These are phyloP conservation scores for Candida hispaniensis DNA, from an alignment of 805 yeast genomes.

Conservation along the genomic window DNA sequence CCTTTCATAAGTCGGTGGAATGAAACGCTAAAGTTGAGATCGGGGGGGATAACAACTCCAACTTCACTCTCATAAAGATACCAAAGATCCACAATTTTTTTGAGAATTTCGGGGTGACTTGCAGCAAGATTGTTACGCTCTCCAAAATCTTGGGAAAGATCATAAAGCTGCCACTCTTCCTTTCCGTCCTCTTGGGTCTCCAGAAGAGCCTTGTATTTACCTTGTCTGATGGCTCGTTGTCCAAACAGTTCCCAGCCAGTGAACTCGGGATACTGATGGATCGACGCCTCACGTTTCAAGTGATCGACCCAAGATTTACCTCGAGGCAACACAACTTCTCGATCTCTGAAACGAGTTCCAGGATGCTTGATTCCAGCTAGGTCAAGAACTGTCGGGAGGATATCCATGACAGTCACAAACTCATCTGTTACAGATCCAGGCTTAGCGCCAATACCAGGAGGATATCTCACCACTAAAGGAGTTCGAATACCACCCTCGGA, in stretches of 20 bases:
- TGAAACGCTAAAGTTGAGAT: constrained; percentile 5
- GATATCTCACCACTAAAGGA: constrained; percentile 41
- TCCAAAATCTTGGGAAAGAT: constrained; percentile 37
- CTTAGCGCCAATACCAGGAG: constrained; percentile 26
- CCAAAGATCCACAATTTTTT: constrained; percentile 40
- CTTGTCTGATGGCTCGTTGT: constrained; percentile 45
- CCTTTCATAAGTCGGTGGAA: too few relatives aligned
- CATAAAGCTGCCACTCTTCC: constrained; percentile 35
- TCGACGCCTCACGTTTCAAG: constrained; percentile 25
- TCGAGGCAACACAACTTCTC: constrained; percentile 34
- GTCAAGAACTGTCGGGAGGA: constrained; percentile 45
- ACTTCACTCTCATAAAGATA: constrained; percentile 36
- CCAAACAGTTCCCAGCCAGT: constrained; percentile 49
- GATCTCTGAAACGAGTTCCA: constrained; percentile 30
- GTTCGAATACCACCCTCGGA: constrained; percentile 51
- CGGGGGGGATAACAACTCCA: constrained; percentile 17
- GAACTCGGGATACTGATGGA: constrained; percentile 31
- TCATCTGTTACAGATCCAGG: constrained; percentile 26
- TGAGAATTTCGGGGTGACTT: constrained; percentile 31
- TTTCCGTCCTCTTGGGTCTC: constrained; percentile 38
- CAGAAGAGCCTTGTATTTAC: constrained; percentile 40
- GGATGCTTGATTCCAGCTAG: constrained; percentile 34
- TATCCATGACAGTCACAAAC: constrained; percentile 49
- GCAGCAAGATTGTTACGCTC: constrained; percentile 39
- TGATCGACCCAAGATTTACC: constrained; percentile 38